Conservation (phyloP, 2,329 filamentous ascomycete species). For the Arthrobotrys conoides region DNA sequence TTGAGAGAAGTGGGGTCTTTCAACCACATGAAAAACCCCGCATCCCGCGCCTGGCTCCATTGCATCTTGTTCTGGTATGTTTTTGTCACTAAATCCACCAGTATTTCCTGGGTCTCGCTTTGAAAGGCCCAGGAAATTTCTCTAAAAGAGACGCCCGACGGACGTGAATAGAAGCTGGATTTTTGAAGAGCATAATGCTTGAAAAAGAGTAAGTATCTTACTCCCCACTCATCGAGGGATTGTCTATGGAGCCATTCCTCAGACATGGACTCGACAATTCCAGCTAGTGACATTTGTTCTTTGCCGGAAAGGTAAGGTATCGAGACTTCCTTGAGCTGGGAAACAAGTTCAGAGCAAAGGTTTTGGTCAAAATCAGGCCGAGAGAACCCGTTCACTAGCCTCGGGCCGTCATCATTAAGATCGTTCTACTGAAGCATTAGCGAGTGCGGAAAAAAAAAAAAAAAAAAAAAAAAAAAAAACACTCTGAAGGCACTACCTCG, state of each 20-base stretch:
- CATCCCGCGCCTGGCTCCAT: constrained; percentile 88
- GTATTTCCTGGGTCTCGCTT: constrained; percentile 87
- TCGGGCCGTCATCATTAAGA: constrained; percentile 61
- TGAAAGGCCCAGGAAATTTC: constrained; percentile 91
- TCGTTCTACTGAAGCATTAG: constrained; percentile 30
- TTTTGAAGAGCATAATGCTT: constrained; percentile 82
- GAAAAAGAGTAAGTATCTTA: constrained; percentile 89
- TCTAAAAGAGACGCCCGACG: constrained; percentile 77
- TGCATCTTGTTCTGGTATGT: constrained; percentile 84
- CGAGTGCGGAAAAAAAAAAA: neutral
- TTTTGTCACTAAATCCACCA: constrained; percentile 83
- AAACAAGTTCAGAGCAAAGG: constrained; percentile 78
- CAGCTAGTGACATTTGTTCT: constrained; percentile 86
- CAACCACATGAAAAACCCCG: constrained; percentile 96
- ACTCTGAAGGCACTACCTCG: constrained; percentile 66
- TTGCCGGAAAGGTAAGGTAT: constrained; percentile 84
- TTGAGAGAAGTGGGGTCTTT: constrained; percentile 82
- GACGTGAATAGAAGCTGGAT: constrained; percentile 74
- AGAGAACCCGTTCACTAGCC: constrained; percentile 52
- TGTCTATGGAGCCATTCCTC: constrained; percentile 87
- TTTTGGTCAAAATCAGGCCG: constrained; percentile 76
- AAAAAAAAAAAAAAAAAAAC: neutral
- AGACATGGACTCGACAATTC: constrained; percentile 86
- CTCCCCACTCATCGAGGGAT: constrained; percentile 91
- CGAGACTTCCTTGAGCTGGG: constrained; percentile 80